These are phyloP conservation scores for Tolypocladium endophyticum DNA, from an alignment of 2,329 filamentous ascomycete species.

Conservation along the genomic window DNA sequence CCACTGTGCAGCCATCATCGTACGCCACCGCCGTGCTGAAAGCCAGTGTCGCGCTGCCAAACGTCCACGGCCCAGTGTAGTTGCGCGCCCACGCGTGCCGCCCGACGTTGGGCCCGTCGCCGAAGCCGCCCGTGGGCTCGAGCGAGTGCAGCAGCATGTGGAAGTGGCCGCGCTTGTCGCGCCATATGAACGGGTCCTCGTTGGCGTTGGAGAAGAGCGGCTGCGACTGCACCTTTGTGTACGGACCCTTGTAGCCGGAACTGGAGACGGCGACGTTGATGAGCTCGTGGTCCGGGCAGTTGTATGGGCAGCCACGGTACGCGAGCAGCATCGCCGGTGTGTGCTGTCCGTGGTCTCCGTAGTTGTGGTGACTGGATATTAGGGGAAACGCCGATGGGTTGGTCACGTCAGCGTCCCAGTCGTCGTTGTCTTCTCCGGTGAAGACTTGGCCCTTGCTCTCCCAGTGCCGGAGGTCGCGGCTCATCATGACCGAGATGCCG, in stretches of 20 bases:
- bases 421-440: neutral
- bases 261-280: neutral
- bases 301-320: neutral
- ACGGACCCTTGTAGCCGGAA: slow-evolving; percentile 5
- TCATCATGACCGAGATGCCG: slow-evolving; percentile 16
- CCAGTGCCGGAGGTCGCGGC: slow-evolving; percentile 9
- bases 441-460: slow-evolving; percentile 7
- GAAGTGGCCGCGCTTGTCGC: slow-evolving; percentile 20
- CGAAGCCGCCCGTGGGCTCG: slow-evolving; percentile 14
- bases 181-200: slow-evolving; percentile 23
- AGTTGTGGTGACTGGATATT: neutral
- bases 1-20: slow-evolving; percentile 3
- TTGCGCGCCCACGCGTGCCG: neutral
- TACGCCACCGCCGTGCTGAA: neutral
- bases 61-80: neutral
- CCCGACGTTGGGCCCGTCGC: slow-evolving; percentile 9
- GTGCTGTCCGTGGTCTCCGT: neutral
- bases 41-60: neutral
- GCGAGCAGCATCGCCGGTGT: neutral
- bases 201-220: slow-evolving; percentile 8
- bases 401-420: neutral
- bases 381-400: neutral
- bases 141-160: slow-evolving; percentile 21
- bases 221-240: slow-evolving; percentile 6
- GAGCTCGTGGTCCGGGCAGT: neutral